A percentile compares a stretch with the other conserved stretches of the same genome.
Conservation (phyloP, 148 eudicot species). For the Polygonum maritimum region DNA sequence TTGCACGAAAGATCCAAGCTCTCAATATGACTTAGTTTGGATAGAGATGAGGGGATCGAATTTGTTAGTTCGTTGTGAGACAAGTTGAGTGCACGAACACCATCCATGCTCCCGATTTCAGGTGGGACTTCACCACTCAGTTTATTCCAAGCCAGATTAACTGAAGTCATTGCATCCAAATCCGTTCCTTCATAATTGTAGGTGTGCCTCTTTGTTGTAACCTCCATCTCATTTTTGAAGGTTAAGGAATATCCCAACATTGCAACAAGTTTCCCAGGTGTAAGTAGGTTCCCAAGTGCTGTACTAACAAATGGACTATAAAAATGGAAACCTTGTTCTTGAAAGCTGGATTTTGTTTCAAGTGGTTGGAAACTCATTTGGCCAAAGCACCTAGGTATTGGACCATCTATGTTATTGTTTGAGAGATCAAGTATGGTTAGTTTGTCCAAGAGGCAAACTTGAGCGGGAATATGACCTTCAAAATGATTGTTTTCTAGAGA, state of each 20-base stretch:
- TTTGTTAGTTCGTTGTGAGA: too few relatives aligned
- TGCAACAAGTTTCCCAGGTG: too few relatives aligned
- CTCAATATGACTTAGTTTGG: too few relatives aligned
- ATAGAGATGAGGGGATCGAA: too few relatives aligned
- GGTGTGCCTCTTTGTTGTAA: background rate
- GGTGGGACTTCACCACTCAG: background rate
- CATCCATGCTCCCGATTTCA: too few relatives aligned
- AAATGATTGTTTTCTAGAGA: too few relatives aligned
- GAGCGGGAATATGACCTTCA: background rate
- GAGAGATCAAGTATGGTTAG: background rate
- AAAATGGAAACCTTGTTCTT: background rate
- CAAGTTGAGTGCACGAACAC: too few relatives aligned
- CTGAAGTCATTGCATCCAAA: background rate
- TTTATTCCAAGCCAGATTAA: background rate
- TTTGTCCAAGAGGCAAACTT: background rate
- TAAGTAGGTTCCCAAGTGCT: too few relatives aligned
- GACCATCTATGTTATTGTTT: background rate
- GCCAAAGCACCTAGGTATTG: background rate
- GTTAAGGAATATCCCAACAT: too few relatives aligned
- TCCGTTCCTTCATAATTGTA: background rate
- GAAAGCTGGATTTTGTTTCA: background rate
- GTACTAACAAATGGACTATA: background rate
- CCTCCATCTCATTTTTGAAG: background rate
- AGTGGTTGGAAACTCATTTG: background rate
- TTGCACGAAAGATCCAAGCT: too few relatives aligned